These are phyloP conservation scores for Colletotrichum shisoi DNA, from an alignment of 2,329 filamentous ascomycete species.

Conservation along the genomic window DNA sequence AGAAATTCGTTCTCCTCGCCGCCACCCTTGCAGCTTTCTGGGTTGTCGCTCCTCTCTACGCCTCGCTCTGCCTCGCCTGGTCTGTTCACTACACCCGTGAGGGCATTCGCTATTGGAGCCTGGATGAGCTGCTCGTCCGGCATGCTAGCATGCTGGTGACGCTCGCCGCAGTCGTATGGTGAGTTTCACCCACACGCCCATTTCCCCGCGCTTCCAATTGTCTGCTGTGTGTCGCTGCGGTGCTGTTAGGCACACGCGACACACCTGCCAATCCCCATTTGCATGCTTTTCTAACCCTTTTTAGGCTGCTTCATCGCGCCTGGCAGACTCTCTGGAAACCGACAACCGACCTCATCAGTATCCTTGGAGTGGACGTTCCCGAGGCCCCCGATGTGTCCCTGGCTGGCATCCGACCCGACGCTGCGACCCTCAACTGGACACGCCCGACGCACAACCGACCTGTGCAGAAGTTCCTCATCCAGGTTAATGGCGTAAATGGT, in stretches of 20 bases:
- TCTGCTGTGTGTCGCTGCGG: conserved; percentile 15
- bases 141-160: conserved; percentile 65
- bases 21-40: conserved; percentile 37
- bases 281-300: conserved; percentile 1
- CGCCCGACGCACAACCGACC: conserved; percentile 70
- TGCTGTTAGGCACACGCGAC: conserved; percentile 9
- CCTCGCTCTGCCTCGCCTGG: conserved; percentile 32
- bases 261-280: not conserved
- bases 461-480: conserved; percentile 87
- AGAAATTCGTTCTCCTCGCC: conserved; percentile 35
- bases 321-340: conserved; percentile 90
- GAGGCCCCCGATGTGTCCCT: conserved; percentile 88
- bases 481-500: conserved; percentile 94
- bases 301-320: conserved; percentile 82
- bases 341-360: conserved; percentile 86
- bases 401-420: conserved; percentile 85
- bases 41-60: conserved; percentile 38
- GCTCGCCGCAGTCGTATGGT: conserved; percentile 63
- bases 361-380: conserved; percentile 93
- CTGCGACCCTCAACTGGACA: conserved; percentile 91
- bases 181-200: conserved; percentile 44
- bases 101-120: conserved; percentile 46
- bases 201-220: conserved; percentile 17
- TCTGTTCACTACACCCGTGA: conserved; percentile 39
- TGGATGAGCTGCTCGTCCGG: conserved; percentile 57